Evolutionary conservation across 1,284 basidiomycete species (phyloP).

Genomic region (Microbotryum lychnidis-dioicae): DNA sequence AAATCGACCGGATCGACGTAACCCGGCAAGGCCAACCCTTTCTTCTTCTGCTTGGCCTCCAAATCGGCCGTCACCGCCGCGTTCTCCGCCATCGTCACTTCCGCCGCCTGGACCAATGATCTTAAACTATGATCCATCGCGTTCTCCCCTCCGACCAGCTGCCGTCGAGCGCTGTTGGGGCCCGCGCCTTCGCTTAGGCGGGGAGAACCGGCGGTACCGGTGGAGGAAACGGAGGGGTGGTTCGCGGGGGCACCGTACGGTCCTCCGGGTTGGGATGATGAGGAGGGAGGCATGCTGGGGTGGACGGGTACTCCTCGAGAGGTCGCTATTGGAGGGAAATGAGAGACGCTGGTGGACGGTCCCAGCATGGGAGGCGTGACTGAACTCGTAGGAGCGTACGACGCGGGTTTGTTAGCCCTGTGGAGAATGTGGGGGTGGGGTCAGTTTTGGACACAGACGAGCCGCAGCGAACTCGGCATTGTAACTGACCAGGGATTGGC

Average conservation of each 20-base stretch:
- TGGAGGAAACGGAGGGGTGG: neutral
- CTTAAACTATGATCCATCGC: neutral
- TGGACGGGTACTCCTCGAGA: neutral
- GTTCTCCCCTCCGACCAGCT: neutral
- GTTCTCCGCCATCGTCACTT: neutral
- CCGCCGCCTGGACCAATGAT: neutral
- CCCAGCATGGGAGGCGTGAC: no score
- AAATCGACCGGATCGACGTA: constrained; percentile 1
- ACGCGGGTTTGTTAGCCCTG: no score
- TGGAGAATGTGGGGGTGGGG: no score
- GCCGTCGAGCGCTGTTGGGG: neutral
- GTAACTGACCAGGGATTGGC: no score
- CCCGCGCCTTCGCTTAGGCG: neutral
- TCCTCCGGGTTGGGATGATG: neutral
- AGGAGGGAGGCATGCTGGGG: neutral
- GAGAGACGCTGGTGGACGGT: no score
- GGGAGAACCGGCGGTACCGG: neutral
- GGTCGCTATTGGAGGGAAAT: no score
- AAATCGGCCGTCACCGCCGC: neutral
- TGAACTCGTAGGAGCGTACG: no score
- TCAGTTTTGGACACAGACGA: no score
- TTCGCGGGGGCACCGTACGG: no score
- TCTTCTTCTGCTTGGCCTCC: neutral
- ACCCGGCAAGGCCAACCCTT: neutral
- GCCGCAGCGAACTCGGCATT: no score